These are phyloP conservation scores for Ustilago lituana DNA, from an alignment of 1,284 basidiomycete species.

Conservation along the genomic window DNA sequence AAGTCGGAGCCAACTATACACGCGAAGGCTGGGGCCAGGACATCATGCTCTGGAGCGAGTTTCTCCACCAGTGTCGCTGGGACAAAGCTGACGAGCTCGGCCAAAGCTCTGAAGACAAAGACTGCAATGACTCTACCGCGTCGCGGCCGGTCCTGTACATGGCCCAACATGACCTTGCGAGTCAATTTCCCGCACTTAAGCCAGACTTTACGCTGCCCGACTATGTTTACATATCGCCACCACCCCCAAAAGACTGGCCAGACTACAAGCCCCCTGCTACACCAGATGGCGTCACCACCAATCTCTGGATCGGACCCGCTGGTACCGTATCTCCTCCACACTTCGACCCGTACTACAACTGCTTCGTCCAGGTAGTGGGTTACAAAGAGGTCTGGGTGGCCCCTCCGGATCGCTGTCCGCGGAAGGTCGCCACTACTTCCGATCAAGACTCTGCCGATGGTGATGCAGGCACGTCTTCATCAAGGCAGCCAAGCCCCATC, in stretches of 20 bases:
- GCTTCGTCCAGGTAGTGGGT: conserved; percentile 88
- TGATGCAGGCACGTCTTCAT: not conserved
- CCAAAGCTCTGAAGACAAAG: conserved; percentile 5
- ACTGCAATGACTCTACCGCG: too few species aligned
- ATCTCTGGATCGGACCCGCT: conserved; percentile 87
- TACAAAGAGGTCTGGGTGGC: conserved; percentile 92
- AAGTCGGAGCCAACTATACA: conserved; percentile 86
- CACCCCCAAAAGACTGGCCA: conserved; percentile 43
- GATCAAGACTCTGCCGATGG: not conserved
- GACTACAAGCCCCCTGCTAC: conserved; percentile 77
- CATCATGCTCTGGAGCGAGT: conserved; percentile 81
- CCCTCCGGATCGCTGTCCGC: conserved; percentile 70
- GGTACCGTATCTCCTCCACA: conserved; percentile 86
- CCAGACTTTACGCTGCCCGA: conserved; percentile 83
- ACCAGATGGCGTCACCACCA: conserved; percentile 75
- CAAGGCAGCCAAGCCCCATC: not conserved
- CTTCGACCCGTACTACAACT: conserved; percentile 93
- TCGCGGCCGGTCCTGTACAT: conserved; percentile 75
- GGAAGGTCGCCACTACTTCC: not conserved
- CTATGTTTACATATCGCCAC: conserved; percentile 80
- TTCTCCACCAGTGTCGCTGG: conserved; percentile 74
- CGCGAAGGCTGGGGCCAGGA: conserved; percentile 82
- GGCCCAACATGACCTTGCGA: conserved; percentile 86
- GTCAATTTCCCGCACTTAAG: conserved; percentile 81
- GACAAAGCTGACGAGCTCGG: conserved; percentile 20